A percentile compares a stretch with the other conserved stretches of the same genome.
These are phyloP conservation scores for Thraustochytrium striatum DNA, from an alignment of 352 stramenopile genomes.

Conservation along the genomic window DNA sequence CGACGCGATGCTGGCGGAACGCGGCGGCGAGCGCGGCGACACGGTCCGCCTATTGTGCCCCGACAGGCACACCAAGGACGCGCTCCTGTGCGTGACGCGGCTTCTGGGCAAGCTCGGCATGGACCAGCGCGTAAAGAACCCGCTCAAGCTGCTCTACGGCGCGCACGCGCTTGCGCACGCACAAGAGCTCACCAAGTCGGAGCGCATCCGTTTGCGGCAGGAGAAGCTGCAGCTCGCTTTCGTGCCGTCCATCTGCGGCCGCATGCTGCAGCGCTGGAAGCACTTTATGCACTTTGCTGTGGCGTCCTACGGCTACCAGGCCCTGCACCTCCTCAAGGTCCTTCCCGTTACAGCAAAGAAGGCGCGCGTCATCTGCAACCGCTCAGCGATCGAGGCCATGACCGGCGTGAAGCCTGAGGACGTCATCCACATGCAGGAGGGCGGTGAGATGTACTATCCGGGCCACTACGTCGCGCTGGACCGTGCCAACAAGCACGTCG, in stretches of 20 bases:
- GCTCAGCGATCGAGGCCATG: not conserved
- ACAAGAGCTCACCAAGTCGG: constrained; percentile 18
- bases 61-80: constrained; percentile 5
- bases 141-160: not conserved
- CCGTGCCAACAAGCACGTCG: constrained; percentile 31
- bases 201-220: constrained; percentile 13
- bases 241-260: constrained; percentile 26
- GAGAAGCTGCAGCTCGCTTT: constrained; percentile 11
- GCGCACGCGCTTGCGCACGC: not conserved
- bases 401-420: constrained; percentile 21
- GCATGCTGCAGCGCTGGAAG: not conserved
- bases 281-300: constrained; percentile 31
- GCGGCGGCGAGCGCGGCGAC: constrained; percentile 25
- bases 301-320: constrained; percentile 1
- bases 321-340: not conserved
- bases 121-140: not conserved
- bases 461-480: constrained; percentile 33
- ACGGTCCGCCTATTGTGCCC: constrained; percentile 1
- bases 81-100: constrained; percentile 17
- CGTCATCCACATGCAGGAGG: not conserved
- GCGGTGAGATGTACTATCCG: constrained; percentile 21
- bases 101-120: not conserved
- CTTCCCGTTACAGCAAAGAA: constrained; percentile 8
- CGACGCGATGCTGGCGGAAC: not conserved
- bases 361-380: not conserved